Base-by-base conservation (phyloP, 1,139 yeast species). In the Scheffersomyces segobiensis region DNA sequence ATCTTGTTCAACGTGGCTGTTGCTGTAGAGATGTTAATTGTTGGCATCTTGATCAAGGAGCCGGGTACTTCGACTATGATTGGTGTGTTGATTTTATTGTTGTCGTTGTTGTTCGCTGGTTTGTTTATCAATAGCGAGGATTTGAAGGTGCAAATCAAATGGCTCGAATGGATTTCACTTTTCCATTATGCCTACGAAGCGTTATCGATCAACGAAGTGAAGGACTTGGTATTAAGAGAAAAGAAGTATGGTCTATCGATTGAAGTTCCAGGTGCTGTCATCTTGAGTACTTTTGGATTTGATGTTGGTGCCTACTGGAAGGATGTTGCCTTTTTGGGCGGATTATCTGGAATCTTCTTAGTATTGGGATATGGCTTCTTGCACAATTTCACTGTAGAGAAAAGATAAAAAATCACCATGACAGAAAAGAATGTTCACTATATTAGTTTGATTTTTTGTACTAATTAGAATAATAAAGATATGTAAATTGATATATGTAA, bases 231-330 rank as follows among this genome's bases (percentile, higher is more conserved):
- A 14, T 80, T 95, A 66, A 87, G 86, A 63, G 99, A 95, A 70
- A 88, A 87, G 71, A 95, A 95, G 73, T 95, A 88, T 68, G 99
- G 99, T 0, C 81, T 95, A 52, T 90, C 95, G 55, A 95, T 95
- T 64, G 97, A 93, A 73, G 96, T 95, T n/a, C 99, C 99, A 0
- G 99, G 99, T 5, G 98, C 99, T 1, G 96, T 97, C 1, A 95
- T 95, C 60, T 81, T 95, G 64, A 90, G 96, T 65, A 93, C 98
- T 0, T 95, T 95, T 78, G 99, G 99, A 0, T 95, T 95, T 73
- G 85, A 91, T 63, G 93, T 91, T 20, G 85, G 87, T 49, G 96
- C 95, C 1, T 83, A 91, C 61, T 76, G 86, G 76, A 77, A 79
- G 51, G 98, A 95, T 71, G 80, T 89, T 22, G 65, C 77, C 7